Evolutionary conservation across 2,329 filamentous ascomycete genomes (phyloP).

Genomic region (Fusarium stilboides): DNA sequence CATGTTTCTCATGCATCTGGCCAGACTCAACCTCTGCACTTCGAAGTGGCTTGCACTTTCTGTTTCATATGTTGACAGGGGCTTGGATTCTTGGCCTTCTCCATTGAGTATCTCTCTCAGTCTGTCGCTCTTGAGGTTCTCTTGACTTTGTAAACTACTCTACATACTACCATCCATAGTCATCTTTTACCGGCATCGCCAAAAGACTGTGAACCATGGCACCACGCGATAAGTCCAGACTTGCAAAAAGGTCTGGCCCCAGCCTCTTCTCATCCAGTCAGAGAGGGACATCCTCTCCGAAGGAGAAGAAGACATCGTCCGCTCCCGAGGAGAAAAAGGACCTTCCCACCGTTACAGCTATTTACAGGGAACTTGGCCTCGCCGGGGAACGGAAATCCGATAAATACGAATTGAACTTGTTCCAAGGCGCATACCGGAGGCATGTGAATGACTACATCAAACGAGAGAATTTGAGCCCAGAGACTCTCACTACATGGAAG

Average conservation of each 20-base stretch:
- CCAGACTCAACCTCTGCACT: neutral
- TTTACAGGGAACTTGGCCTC: slow-evolving; percentile 9
- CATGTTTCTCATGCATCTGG: neutral
- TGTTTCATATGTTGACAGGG: neutral
- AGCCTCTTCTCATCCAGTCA: neutral
- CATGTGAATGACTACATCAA: neutral
- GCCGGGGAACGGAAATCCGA: neutral
- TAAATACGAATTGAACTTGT: neutral
- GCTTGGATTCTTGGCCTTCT: neutral
- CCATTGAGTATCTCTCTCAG: neutral
- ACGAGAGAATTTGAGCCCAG: neutral
- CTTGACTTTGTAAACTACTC: neutral
- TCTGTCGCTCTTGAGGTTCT: neutral
- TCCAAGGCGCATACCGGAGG: neutral
- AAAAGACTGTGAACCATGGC: neutral
- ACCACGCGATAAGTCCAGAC: neutral
- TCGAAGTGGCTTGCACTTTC: neutral
- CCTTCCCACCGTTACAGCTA: neutral
- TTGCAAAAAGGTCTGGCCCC: neutral
- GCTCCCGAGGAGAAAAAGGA: neutral
- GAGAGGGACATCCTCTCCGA: neutral
- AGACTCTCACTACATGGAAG: slow-evolving; percentile 3
- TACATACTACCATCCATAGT: neutral
- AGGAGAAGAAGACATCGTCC: too few relatives aligned
- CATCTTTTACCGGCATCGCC: neutral